A percentile compares a stretch with the other conserved stretches of the same genome.
Conservation (phyloP, 768 basidiomycete genomes). For the Hygrophoropsis aurantiaca region DNA sequence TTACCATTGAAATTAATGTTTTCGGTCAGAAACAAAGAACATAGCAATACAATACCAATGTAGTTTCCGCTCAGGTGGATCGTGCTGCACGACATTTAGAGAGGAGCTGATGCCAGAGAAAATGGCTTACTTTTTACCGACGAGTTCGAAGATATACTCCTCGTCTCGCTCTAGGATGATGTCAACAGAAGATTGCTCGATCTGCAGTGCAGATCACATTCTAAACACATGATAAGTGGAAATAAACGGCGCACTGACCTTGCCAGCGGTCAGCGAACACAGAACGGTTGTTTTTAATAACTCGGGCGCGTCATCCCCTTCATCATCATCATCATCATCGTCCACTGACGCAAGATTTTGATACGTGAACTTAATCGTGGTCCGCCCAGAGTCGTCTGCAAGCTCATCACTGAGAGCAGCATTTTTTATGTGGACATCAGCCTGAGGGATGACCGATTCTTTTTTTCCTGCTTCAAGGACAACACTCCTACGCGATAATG, state of each 20-base stretch:
- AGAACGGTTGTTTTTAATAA: constrained; percentile 55
- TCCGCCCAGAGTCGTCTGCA: constrained; percentile 56
- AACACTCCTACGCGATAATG: constrained; percentile 51
- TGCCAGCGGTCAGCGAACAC: constrained; percentile 79
- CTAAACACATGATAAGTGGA: neutral
- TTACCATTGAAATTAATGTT: neutral
- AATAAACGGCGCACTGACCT: constrained; percentile 45
- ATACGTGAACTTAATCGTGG: constrained; percentile 69
- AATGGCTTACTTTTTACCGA: constrained; percentile 75
- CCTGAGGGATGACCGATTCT: constrained; percentile 55
- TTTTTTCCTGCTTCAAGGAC: constrained; percentile 57
- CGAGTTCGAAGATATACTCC: constrained; percentile 64
- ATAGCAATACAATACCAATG: constrained; percentile 50
- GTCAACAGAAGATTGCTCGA: constrained; percentile 74
- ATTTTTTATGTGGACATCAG: constrained; percentile 80
- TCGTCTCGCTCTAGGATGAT: constrained; percentile 67
- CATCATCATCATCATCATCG: constrained; percentile 46
- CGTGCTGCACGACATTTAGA: constrained; percentile 39
- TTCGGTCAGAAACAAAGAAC: neutral
- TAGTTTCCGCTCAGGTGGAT: constrained; percentile 86
- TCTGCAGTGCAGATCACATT: constrained; percentile 39
- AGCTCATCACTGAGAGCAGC: constrained; percentile 77
- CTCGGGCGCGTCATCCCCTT: constrained; percentile 40
- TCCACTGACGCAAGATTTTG: constrained; percentile 34
- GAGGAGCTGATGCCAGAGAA: neutral